These are phyloP conservation scores for Nakazawaea holstii DNA, from an alignment of 805 yeast genomes.

Conservation along the genomic window DNA sequence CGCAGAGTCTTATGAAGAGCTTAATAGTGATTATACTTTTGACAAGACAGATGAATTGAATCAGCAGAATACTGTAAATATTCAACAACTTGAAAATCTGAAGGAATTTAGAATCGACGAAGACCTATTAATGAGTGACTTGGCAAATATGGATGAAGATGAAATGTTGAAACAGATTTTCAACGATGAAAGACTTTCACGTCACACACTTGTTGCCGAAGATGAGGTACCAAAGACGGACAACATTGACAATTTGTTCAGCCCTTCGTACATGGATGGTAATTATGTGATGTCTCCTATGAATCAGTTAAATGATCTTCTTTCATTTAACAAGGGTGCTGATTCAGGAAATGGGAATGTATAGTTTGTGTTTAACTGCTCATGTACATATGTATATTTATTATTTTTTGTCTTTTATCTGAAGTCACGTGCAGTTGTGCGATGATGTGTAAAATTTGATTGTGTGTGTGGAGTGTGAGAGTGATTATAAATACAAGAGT, in stretches of 20 bases:
- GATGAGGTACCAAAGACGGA: not conserved
- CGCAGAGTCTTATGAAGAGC: constrained; percentile 3
- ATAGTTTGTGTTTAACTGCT: not conserved
- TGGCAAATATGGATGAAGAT: constrained; percentile 16
- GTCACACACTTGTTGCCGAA: not conserved
- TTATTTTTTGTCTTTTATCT: too few relatives aligned
- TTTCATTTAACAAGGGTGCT: not conserved
- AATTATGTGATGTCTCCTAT: constrained; percentile 1
- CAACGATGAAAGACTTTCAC: constrained; percentile 1
- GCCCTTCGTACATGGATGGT: not conserved
- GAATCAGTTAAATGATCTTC: not conserved
- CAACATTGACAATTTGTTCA: constrained; percentile 1
- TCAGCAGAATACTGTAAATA: not conserved
- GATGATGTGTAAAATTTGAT: too few relatives aligned
- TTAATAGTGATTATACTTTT: constrained; percentile 4
- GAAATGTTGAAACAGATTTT: constrained; percentile 14
- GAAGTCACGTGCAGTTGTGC: not conserved
- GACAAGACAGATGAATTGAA: not conserved
- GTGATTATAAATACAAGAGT: not conserved
- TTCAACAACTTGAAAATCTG: not conserved
- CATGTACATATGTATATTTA: too few relatives aligned
- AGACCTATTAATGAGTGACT: constrained; percentile 6
- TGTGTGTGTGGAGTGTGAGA: too few relatives aligned
- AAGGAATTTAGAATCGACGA: not conserved
- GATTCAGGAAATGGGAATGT: not conserved